A percentile compares a stretch with the other conserved stretches of the same genome.
These are phyloP conservation scores for Ophiostoma tasmaniense DNA, from an alignment of 2,329 filamentous ascomycete genomes.

Conservation along the genomic window DNA sequence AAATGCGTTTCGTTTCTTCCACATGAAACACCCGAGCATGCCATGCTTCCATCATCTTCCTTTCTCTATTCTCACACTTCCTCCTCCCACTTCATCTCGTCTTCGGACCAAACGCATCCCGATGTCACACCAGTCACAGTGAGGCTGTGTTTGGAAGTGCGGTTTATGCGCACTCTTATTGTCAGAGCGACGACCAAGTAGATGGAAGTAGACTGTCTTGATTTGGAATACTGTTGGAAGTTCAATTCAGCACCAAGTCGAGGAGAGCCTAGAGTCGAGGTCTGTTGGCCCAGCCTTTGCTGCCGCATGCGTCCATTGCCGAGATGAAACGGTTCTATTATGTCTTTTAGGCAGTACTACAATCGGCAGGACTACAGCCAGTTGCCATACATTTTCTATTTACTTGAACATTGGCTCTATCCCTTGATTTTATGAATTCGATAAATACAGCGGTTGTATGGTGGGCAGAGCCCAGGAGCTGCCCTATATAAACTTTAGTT, in stretches of 20 bases:
- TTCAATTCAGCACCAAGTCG: not conserved
- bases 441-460: no score
- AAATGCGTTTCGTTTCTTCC: not conserved
- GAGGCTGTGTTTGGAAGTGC: not conserved
- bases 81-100: not conserved
- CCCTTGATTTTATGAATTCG: no score
- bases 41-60: not conserved
- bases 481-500: not conserved
- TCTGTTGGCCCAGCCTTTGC: not conserved
- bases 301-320: not conserved
- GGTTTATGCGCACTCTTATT: not conserved
- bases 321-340: not conserved
- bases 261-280: not conserved
- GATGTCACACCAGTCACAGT: not conserved
- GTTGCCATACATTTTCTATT: no score
- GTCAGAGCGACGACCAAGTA: not conserved
- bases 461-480: no score
- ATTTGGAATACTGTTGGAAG: not conserved
- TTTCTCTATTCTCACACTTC: not conserved
- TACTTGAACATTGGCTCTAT: no score
- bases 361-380: no score
- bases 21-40: not conserved
- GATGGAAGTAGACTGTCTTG: not conserved
- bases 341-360: no score
- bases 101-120: not conserved